phyloP scores from a whole-genome alignment of 345 rosid species.

The Xanthoceras sorbifolium region DNA sequence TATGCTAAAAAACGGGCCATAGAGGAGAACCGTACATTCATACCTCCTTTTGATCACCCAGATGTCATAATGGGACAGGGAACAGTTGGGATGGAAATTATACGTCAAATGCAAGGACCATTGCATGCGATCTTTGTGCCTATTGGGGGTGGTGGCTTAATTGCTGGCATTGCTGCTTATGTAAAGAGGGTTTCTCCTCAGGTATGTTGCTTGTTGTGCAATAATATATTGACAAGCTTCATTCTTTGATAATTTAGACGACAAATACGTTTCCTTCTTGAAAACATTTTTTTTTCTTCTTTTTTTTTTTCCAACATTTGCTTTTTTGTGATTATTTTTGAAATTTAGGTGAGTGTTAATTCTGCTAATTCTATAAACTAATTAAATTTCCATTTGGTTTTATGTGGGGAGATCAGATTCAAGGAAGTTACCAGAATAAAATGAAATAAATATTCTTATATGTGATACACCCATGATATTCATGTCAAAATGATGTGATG shows the following conservation, averaged over 20 bases:
- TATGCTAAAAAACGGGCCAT: conserved; percentile 71
- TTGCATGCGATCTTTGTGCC: conserved; percentile 95
- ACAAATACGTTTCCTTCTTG: not conserved
- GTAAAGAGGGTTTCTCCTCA: conserved; percentile 84
- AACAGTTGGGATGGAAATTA: conserved; percentile 94
- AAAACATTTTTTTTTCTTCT: not conserved
- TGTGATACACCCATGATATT: not conserved
- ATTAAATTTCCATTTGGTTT: not conserved
- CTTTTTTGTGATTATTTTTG: not conserved
- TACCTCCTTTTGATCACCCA: conserved; percentile 98
- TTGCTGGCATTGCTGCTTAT: conserved; percentile 97
- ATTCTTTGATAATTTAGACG: not conserved
- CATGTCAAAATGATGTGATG: not conserved
- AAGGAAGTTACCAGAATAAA: not conserved
- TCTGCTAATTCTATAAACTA: not conserved
- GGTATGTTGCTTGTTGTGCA: conserved; percentile 44
- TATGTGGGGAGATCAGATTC: not conserved
- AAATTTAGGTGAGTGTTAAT: not conserved
- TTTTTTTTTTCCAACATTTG: not conserved
- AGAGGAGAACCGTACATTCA: conserved; percentile 71
- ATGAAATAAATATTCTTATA: not conserved
- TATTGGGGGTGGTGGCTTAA: conserved; percentile 94
- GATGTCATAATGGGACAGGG: conserved; percentile 96
- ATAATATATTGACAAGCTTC: not conserved
- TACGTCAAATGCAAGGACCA: conserved; percentile 72